A percentile compares a stretch with the other conserved stretches of the same genome.
Evolutionary conservation across 2,329 filamentous ascomycete genomes (phyloP).

Genomic region (Drechslerella dactyloides): DNA sequence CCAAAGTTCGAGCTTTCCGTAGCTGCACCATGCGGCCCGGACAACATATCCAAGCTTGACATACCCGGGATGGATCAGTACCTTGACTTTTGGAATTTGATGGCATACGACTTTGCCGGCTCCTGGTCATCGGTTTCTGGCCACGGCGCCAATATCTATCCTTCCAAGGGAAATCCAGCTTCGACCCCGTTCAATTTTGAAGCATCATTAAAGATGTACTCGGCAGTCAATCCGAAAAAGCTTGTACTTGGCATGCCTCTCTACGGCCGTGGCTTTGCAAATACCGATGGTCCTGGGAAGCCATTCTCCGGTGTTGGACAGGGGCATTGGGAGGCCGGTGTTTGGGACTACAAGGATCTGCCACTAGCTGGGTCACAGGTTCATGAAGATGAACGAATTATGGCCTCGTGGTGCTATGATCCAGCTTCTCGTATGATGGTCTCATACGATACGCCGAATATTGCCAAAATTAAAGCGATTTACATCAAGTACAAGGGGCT

Average conservation of each 20-base stretch:
- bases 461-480: slow-evolving; percentile 72
- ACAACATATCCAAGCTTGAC: slow-evolving; percentile 69
- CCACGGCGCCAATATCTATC: slow-evolving; percentile 81
- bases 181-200: slow-evolving; percentile 80
- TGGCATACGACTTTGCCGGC: slow-evolving; percentile 88
- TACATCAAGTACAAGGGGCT: slow-evolving; percentile 72
- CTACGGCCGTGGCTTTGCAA: slow-evolving; percentile 84
- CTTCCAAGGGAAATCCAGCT: slow-evolving; percentile 64
- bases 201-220: slow-evolving; percentile 74
- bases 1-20: slow-evolving; percentile 63
- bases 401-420: slow-evolving; percentile 81
- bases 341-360: slow-evolving; percentile 88
- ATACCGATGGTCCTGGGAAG: slow-evolving; percentile 75
- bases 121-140: slow-evolving; percentile 76
- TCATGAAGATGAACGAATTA: slow-evolving; percentile 67
- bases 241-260: slow-evolving; percentile 91
- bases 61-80: slow-evolving; percentile 70
- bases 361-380: slow-evolving; percentile 72
- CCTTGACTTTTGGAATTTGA: slow-evolving; percentile 79
- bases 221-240: slow-evolving; percentile 69
- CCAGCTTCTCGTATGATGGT: slow-evolving; percentile 70
- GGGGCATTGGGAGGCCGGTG: slow-evolving; percentile 82
- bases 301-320: slow-evolving; percentile 74
- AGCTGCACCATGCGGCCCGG: slow-evolving; percentile 58
- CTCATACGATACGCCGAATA: slow-evolving; percentile 75